Evolutionary conservation across 768 basidiomycete species (phyloP).

Genomic region (Tricholoma hemisulphureum): DNA sequence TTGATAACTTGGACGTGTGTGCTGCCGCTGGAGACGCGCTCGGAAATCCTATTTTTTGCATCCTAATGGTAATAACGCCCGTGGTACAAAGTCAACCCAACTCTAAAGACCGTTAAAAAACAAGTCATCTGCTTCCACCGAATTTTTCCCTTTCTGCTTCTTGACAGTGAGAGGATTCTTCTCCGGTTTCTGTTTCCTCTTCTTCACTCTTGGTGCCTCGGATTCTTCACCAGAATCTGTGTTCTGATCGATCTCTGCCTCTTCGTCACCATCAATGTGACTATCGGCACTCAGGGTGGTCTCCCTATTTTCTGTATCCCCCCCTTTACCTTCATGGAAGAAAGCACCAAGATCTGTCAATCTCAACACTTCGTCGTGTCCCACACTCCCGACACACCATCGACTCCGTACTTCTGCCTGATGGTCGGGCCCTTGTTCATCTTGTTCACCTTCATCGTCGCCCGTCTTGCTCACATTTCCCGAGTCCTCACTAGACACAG

Average conservation of each 20-base stretch:
- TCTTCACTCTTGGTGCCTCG: slow-evolving; percentile 37
- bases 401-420: slow-evolving; percentile 26
- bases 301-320: not conserved
- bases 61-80: too few species aligned
- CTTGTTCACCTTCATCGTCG: slow-evolving; percentile 9
- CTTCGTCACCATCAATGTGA: slow-evolving; percentile 26
- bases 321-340: slow-evolving; percentile 38
- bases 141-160: slow-evolving; percentile 60
- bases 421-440: slow-evolving; percentile 19
- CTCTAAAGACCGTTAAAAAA: slow-evolving; percentile 67
- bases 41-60: too few species aligned
- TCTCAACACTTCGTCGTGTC: slow-evolving; percentile 84
- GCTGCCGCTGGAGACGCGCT: too few species aligned
- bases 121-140: slow-evolving; percentile 52
- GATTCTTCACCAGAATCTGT: slow-evolving; percentile 24
- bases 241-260: slow-evolving; percentile 27
- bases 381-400: slow-evolving; percentile 91
- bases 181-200: slow-evolving; percentile 57
- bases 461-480: slow-evolving; percentile 6
- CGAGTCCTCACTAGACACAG: not conserved
- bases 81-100: too few species aligned
- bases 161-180: slow-evolving; percentile 47
- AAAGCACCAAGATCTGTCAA: slow-evolving; percentile 82
- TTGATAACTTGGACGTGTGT: too few species aligned
- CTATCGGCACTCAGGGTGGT: not conserved